Evolutionary conservation across 306 rosid genomes (phyloP).

Genomic region (Glycine latifolia): DNA sequence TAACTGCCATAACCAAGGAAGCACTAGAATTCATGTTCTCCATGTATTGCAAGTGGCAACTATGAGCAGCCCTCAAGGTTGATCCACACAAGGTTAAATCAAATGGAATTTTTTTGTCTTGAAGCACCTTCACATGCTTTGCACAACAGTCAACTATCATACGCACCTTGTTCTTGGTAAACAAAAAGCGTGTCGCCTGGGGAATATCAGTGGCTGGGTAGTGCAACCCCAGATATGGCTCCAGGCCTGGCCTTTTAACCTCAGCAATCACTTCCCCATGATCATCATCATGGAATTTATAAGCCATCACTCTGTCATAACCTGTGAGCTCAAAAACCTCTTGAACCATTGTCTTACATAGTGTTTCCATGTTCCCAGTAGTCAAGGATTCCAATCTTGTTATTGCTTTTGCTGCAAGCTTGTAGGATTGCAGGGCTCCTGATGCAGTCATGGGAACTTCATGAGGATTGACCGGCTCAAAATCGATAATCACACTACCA

Average conservation of each 20-base stretch:
- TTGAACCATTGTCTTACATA: slow-evolving; percentile 83
- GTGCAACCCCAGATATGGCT: slow-evolving; percentile 82
- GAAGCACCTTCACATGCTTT: slow-evolving; percentile 71
- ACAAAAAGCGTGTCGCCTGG: slow-evolving; percentile 80
- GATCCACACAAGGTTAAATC: slow-evolving; percentile 87
- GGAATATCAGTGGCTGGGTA: slow-evolving; percentile 92
- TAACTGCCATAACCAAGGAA: slow-evolving; percentile 85
- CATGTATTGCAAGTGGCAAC: slow-evolving; percentile 83
- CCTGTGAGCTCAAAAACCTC: slow-evolving; percentile 90
- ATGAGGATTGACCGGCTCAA: slow-evolving; percentile 82
- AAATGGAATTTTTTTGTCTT: slow-evolving; percentile 67
- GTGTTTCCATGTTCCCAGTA: slow-evolving; percentile 79
- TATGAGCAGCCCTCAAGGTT: slow-evolving; percentile 80
- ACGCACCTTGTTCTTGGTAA: slow-evolving; percentile 81
- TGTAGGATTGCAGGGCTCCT: slow-evolving; percentile 85
- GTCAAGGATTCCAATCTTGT: slow-evolving; percentile 74
- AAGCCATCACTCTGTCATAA: slow-evolving; percentile 92
- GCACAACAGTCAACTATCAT: slow-evolving; percentile 90
- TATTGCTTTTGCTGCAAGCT: slow-evolving; percentile 87
- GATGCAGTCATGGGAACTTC: slow-evolving; percentile 85
- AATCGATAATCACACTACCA: slow-evolving; percentile 73
- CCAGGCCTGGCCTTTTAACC: slow-evolving; percentile 68
- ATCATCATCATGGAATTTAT: slow-evolving; percentile 90
- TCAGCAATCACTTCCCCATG: slow-evolving; percentile 89
- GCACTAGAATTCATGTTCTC: slow-evolving; percentile 81